Evolutionary conservation across 352 stramenopile genomes (phyloP).

Genomic region (Phytopythium cucurbitacearum): DNA sequence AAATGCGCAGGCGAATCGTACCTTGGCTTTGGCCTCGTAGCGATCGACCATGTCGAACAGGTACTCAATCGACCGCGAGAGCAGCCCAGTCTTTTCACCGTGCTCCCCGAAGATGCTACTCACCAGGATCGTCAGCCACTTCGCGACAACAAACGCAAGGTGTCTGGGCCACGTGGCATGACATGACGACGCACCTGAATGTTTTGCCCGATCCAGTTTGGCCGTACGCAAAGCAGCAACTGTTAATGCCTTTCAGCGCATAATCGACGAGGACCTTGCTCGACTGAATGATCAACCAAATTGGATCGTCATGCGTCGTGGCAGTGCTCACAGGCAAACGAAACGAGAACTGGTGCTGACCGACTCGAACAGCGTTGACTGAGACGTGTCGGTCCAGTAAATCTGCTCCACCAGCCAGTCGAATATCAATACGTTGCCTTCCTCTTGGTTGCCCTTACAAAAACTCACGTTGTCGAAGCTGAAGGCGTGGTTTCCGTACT

Average conservation of each 20-base stretch:
- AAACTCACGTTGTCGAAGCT: conserved; percentile 71
- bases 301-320: background rate
- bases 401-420: conserved; percentile 28
- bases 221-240: conserved; percentile 92
- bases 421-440: background rate
- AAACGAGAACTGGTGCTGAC: conserved; percentile 14
- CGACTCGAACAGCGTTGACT: conserved; percentile 66
- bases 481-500: conserved; percentile 85
- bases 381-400: conserved; percentile 78
- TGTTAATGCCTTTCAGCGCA: conserved; percentile 90
- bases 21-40: conserved; percentile 55
- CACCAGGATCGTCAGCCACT: background rate
- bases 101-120: conserved; percentile 85
- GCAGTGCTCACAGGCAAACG: background rate
- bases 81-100: conserved; percentile 76
- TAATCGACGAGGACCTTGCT: conserved; percentile 89
- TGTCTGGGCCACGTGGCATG: background rate
- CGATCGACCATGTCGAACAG: conserved; percentile 84
- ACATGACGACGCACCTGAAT: conserved; percentile 46
- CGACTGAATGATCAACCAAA: conserved; percentile 25
- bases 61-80: conserved; percentile 88
- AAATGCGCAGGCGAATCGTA: conserved; percentile 5
- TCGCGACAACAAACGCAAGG: too few species aligned
- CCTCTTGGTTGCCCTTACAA: background rate
- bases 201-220: conserved; percentile 85